phyloP scores from a whole-genome alignment of 2,329 filamentous ascomycete species.

The Coleophoma eucalyptorum region DNA sequence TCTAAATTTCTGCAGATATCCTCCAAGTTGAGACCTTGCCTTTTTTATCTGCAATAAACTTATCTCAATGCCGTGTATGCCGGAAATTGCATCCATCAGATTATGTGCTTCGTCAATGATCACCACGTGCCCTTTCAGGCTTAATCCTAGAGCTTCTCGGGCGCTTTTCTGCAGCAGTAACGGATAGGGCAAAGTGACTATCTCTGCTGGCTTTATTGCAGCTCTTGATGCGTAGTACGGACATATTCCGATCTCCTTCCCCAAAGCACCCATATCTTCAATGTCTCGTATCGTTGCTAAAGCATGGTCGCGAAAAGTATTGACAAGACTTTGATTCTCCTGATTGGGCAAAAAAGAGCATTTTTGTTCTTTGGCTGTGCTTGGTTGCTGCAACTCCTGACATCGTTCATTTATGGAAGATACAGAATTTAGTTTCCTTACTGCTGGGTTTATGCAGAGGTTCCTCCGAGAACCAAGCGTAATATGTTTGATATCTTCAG shows the following conservation, averaged over 20 bases:
- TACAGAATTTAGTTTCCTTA: slow-evolving; percentile 63
- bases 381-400: slow-evolving; percentile 79
- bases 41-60: slow-evolving; percentile 68
- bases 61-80: slow-evolving; percentile 79
- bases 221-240: slow-evolving; percentile 94
- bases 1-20: slow-evolving; percentile 84
- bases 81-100: slow-evolving; percentile 89
- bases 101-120: slow-evolving; percentile 98
- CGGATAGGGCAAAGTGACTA: slow-evolving; percentile 90
- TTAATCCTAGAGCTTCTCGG: slow-evolving; percentile 81
- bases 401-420: slow-evolving; percentile 93
- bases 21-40: slow-evolving; percentile 70
- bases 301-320: slow-evolving; percentile 81
- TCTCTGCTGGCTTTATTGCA: slow-evolving; percentile 79
- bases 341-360: slow-evolving; percentile 79
- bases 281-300: slow-evolving; percentile 88
- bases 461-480: slow-evolving; percentile 68
- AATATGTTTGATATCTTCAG: slow-evolving; percentile 62
- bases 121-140: slow-evolving; percentile 83
- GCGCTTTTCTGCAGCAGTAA: slow-evolving; percentile 83
- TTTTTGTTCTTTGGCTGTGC: slow-evolving; percentile 55
- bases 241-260: slow-evolving; percentile 76
- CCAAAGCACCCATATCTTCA: slow-evolving; percentile 79
- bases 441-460: slow-evolving; percentile 81
- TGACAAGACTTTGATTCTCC: slow-evolving; percentile 66